Base-by-base conservation (phyloP, 352 stramenopile genomes). In the Globisporangium parvum region DNA sequence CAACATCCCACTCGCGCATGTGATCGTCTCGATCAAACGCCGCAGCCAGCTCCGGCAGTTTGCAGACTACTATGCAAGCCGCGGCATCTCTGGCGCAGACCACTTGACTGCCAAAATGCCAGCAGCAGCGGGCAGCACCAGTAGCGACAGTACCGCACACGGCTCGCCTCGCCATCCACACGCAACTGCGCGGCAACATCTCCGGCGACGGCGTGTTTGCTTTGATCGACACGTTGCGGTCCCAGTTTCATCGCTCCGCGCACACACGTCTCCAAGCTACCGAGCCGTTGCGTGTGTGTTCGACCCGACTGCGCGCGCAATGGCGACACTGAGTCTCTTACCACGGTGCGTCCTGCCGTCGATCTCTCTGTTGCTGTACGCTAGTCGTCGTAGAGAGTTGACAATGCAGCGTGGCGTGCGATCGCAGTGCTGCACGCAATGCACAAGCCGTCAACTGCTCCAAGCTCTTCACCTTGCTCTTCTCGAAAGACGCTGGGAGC, bases 11-110 rank as follows among this genome's bases (percentile, higher is more conserved):
- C 56, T 90, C 3, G 63, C 77, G 3, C 79, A 90, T 17, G 75
- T 90, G 15, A 83, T 90, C 47, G 71, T 88, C 14, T 84, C 73
- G 12, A 78, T 90, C 60, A 87, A 90, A 55, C 76, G 79, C 0
- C 73, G 79, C 6, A 63, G 65, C 12, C 79, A 90, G 50, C 65
- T 90, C 53, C 70, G 77, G 51, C 73, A 87, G 47, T 90, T 90
- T 47, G 75, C 79, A 10, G 68, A 66, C 48, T 90, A 85, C 65
- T 90, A 90, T 59, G 63, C 67, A 11, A 82, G 69, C 57, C 74
- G 77, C 18, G 79, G 79, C 9, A 86, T 90, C 51, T 83, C 79
- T 1, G 79, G 79, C 1, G 71, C 79, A 0, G 70, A 80, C 46
- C 66, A 75, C 33, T 52, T 90, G 21, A 71, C 62, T 11, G 51